Evolutionary conservation across 768 basidiomycete genomes (phyloP), one percentile per base, ranked within the genome.

Genomic region (Panaeolus cyanescens): DNA sequence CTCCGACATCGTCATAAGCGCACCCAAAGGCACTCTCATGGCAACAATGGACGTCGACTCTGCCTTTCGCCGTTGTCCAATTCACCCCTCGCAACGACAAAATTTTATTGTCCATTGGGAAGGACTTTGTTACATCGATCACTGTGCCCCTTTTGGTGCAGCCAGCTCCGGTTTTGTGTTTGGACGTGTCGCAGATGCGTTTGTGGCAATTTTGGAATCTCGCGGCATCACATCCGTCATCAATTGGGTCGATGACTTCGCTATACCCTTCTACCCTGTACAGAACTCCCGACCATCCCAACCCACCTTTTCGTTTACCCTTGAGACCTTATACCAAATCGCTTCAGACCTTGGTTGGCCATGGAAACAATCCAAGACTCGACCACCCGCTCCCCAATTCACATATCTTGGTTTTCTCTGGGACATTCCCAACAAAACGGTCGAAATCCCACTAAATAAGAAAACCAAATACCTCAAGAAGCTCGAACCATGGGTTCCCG

Each of bases 191-290:
- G 75, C 75, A 0, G 72, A 79, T 62, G 70, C 71, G 2, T 66
- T 74, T 7, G 59, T 72, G 5, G 59, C 61, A 1, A 65, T 79
- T 0, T 64, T 68, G 0, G 20, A 57, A 0, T n/a, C 33, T 1
- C 33, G 65, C 5, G 62, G 62, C 1, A 58, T 76, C 6, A 33
- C 66, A 0, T 66, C 67, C 0, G 34, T 72, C 3, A 54, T 70
- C 3, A 77, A 76, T 28, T 79, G 77, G 77, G 76, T 75, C 0
- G 74, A 79, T 36, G 71, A 78, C 45, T 78, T 75, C 40, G 34
- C 72, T 0, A 74, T 77, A 70, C 77, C 19, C 60, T 67, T 1
- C 69, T 63, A 39, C 70, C 64, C 6, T 31, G 8, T 7, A 19
- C 33, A 25, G 4, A 31, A 6, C 20, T 50, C 17, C n/a, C 45